These are phyloP conservation scores for Coprinopsis cinerea DNA, from an alignment of 768 basidiomycete species.

Conservation along the genomic window DNA sequence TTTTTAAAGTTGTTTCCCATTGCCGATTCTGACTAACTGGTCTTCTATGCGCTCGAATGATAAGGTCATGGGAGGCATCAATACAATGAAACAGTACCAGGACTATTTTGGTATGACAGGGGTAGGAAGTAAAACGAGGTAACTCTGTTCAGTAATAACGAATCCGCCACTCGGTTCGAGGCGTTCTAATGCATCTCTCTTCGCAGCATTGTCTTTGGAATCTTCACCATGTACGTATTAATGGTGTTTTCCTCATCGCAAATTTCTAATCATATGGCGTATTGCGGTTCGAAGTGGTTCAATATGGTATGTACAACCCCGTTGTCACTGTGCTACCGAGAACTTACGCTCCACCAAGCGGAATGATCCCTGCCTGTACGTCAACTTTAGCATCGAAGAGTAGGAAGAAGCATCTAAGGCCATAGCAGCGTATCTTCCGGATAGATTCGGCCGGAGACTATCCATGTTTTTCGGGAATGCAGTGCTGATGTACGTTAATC, in stretches of 20 bases:
- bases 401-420: no score
- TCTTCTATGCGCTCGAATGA: background rate
- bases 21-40: constrained; percentile 1
- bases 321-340: background rate
- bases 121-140: constrained; percentile 40
- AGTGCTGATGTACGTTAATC: constrained; percentile 33
- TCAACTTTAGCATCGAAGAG: no score
- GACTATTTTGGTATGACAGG: constrained; percentile 38
- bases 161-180: constrained; percentile 1
- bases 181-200: background rate
- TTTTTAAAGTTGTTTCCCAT: no score
- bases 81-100: constrained; percentile 45
- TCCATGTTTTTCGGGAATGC: constrained; percentile 45
- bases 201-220: constrained; percentile 45
- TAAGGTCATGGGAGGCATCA: constrained; percentile 49
- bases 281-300: constrained; percentile 29
- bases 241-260: background rate
- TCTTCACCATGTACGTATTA: constrained; percentile 39
- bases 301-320: constrained; percentile 25
- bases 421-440: constrained; percentile 38
- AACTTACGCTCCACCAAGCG: constrained; percentile 15
- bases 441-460: constrained; percentile 43
- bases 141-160: constrained; percentile 4
- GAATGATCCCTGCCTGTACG: constrained; percentile 40
- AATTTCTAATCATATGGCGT: background rate